Conservation (phyloP, 129 eudicot species). For the Apium graveolens region DNA sequence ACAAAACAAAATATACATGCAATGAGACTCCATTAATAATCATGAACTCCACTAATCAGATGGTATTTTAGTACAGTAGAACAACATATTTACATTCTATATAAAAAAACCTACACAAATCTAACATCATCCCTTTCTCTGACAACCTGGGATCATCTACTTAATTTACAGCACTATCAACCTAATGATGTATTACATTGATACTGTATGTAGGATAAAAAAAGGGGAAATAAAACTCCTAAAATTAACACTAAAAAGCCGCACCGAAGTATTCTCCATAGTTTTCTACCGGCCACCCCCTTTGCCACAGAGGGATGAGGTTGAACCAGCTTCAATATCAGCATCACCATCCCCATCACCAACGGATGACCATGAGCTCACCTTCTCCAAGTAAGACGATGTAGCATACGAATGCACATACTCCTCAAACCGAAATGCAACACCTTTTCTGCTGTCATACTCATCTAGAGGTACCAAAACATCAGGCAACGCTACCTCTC, state of each 20-base stretch:
- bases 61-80: not conserved
- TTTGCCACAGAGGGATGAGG: constrained; percentile 23
- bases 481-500: constrained; percentile 50
- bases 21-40: not conserved
- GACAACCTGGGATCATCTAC: not conserved
- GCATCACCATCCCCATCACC: constrained; percentile 30
- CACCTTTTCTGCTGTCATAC: constrained; percentile 27
- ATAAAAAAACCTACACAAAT: not conserved
- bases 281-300: constrained; percentile 19
- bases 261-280: not conserved
- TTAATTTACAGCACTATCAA: not conserved
- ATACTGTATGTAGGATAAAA: not conserved
- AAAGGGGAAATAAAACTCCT: not conserved
- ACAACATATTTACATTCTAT: not conserved
- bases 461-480: constrained; percentile 29
- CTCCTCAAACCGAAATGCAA: constrained; percentile 42
- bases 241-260: not conserved
- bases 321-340: constrained; percentile 44
- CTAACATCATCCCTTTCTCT: not conserved
- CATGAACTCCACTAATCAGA: not conserved
- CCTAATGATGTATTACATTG: not conserved
- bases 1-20: not conserved
- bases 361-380: constrained; percentile 31
- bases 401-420: constrained; percentile 55
- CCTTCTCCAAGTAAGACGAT: constrained; percentile 43